Base-by-base conservation (phyloP, 192 early-diverging fungal species). In the Geranomyces variabilis region DNA sequence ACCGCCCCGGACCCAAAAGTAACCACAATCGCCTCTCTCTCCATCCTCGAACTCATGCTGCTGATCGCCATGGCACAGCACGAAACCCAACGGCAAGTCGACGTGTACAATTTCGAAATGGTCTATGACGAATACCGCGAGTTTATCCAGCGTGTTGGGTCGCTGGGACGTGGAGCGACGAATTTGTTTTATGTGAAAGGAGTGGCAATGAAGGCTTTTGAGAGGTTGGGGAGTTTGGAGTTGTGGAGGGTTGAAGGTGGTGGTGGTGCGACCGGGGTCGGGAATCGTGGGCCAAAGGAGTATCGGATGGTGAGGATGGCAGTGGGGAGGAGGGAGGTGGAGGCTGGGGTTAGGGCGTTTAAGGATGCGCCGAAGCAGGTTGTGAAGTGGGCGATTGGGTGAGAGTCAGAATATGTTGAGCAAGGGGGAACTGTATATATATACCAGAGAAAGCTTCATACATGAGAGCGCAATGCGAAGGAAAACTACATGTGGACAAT, bases 21-120 rank as follows among this genome's bases (percentile, higher is more conserved):
- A 14, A 69, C 79, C 15, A 85, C 85, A 59, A 76, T 77, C 56
- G 81, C 87, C 69, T 82, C 84, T 1, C 81, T 94, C 28, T 93
- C 93, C 0, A 64, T 93, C 43, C 85, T 97, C 4, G 93, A 96
- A 76, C 78, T 95, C 14, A 86, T 82, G 24, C 78, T 97, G 13
- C 75, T 97, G 51, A 84, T 94, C 33, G 86, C 90, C 1, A 93
- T 93, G 83, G 88, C 88, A 65, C 86, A 92, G 29, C 70, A 93
- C 45, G 74, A 90, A 21, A 10, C 36, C n/a, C 81, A 84, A 12
- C 83, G 85, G 22, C 89, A 91, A 49, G 87, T 81, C n/a, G 70
- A 70, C 55, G 78, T 81, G 22, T 96, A 93, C 73, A 97, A 95
- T 67, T 97, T 97, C 84, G 92, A 93, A 75, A 96, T 97, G 93